Percentiles rank a stretch among this genome's conserved stretches.
Conservation (phyloP, 2,329 filamentous ascomycete genomes). For the Hymenoscyphus occultus region DNA sequence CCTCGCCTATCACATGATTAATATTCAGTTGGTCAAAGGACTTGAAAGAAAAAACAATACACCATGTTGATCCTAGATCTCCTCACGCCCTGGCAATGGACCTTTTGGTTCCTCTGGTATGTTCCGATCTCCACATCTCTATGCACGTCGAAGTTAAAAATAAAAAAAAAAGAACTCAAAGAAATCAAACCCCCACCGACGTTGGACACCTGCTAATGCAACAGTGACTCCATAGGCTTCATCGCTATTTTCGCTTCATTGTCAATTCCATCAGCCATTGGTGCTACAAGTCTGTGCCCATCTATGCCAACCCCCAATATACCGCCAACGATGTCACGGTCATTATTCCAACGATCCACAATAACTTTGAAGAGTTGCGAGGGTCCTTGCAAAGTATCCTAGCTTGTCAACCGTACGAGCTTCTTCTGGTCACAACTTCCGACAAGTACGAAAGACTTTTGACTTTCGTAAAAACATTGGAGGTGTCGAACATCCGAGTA, state of each 20-base stretch:
- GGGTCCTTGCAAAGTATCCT: slow-evolving; percentile 77
- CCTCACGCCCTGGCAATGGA: slow-evolving; percentile 21
- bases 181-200: not conserved
- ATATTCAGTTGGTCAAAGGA: too few species aligned
- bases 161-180: not conserved
- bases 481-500: slow-evolving; percentile 63
- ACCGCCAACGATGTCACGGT: slow-evolving; percentile 81
- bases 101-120: slow-evolving; percentile 30
- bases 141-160: too few species aligned
- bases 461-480: slow-evolving; percentile 60
- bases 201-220: not conserved
- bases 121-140: slow-evolving; percentile 4
- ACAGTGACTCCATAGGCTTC: slow-evolving; percentile 55
- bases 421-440: slow-evolving; percentile 85
- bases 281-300: slow-evolving; percentile 80
- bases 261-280: slow-evolving; percentile 85
- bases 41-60: not conserved
- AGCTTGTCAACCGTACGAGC: slow-evolving; percentile 63
- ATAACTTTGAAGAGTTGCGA: slow-evolving; percentile 77
- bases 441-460: slow-evolving; percentile 70
- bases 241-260: slow-evolving; percentile 82
- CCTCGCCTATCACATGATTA: slow-evolving; percentile 10
- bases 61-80: slow-evolving; percentile 15
- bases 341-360: slow-evolving; percentile 89
- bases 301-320: slow-evolving; percentile 70